Evolutionary conservation across 1,139 yeast species (phyloP).

Genomic region (Zhuliangozyma blackwelliae): DNA sequence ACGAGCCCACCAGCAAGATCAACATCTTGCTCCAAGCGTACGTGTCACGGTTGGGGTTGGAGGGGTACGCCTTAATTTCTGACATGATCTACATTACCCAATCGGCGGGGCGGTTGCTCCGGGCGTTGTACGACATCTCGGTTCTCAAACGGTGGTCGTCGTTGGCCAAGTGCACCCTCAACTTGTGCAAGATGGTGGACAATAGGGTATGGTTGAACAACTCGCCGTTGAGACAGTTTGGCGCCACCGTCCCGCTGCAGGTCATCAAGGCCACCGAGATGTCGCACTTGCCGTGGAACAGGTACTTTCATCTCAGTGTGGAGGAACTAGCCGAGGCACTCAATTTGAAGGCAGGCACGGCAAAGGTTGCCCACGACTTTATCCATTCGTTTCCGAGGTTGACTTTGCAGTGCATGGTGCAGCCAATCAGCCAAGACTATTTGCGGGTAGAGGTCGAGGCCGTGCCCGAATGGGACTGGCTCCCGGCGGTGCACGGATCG

Average conservation of each 20-base stretch:
- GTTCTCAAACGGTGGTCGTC: conserved; percentile 70
- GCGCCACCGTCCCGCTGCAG: conserved; percentile 56
- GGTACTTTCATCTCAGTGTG: conserved; percentile 66
- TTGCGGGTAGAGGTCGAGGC: conserved; percentile 64
- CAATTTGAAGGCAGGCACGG: conserved; percentile 61
- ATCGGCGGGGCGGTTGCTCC: conserved; percentile 82
- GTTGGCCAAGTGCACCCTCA: conserved; percentile 54
- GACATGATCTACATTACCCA: conserved; percentile 94
- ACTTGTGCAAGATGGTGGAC: conserved; percentile 77
- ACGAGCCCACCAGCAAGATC: conserved; percentile 75
- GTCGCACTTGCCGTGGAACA: conserved; percentile 78
- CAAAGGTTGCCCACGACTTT: conserved; percentile 57
- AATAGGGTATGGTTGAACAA: conserved; percentile 78
- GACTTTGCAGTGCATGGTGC: conserved; percentile 53
- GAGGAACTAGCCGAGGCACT: conserved; percentile 81
- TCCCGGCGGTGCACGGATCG: conserved; percentile 53
- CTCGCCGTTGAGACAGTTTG: conserved; percentile 84
- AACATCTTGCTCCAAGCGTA: conserved; percentile 80
- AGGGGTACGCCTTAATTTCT: conserved; percentile 87
- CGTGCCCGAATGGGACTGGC: conserved; percentile 77
- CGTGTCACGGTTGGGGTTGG: conserved; percentile 68
- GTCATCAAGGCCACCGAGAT: conserved; percentile 73
- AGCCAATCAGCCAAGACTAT: conserved; percentile 72
- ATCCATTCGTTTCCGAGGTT: conserved; percentile 72
- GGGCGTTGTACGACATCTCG: conserved; percentile 83